These are phyloP conservation scores for Wickerhamomyces sp. DNA, from an alignment of 1,139 yeast genomes.

Conservation along the genomic window DNA sequence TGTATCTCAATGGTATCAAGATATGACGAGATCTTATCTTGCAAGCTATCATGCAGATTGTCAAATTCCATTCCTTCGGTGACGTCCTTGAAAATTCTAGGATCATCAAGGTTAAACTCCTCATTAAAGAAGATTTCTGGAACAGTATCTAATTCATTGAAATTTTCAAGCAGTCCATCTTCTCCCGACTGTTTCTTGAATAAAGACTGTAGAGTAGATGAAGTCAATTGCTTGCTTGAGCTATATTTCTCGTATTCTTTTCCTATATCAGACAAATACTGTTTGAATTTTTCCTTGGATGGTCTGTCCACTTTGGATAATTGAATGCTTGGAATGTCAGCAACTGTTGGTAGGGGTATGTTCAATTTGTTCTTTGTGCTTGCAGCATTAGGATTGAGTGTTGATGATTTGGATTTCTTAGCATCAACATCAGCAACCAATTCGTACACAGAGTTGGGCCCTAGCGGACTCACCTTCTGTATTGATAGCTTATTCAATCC, in stretches of 20 bases:
- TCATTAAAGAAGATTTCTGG: conserved; percentile 68
- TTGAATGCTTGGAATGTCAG: conserved; percentile 82
- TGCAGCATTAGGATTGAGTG: conserved; percentile 15
- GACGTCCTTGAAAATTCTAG: conserved; percentile 74
- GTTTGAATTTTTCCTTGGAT: conserved; percentile 42
- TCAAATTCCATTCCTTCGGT: conserved; percentile 48
- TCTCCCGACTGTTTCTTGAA: conserved; percentile 21
- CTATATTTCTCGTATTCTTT: conserved; percentile 53
- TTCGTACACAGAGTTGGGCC: conserved; percentile 77
- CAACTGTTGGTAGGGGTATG: conserved; percentile 65
- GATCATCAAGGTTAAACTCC: conserved; percentile 81
- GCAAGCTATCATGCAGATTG: conserved; percentile 40
- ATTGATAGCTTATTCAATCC: conserved; percentile 23
- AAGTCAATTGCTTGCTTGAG: conserved; percentile 31
- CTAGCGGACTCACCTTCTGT: conserved; percentile 51
- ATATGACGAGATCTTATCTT: conserved; percentile 76
- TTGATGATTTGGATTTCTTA: conserved; percentile 22
- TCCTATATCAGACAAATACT: conserved; percentile 43
- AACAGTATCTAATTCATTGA: conserved; percentile 31
- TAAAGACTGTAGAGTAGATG: conserved; percentile 36
- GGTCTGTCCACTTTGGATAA: conserved; percentile 56
- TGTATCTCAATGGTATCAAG: conserved; percentile 82
- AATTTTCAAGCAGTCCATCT: conserved; percentile 13
- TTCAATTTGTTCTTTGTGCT: conserved; percentile 32
- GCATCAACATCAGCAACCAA: conserved; percentile 58